phyloP scores from a whole-genome alignment of 495 filamentous ascomycete species.

The Neurospora sp. region DNA sequence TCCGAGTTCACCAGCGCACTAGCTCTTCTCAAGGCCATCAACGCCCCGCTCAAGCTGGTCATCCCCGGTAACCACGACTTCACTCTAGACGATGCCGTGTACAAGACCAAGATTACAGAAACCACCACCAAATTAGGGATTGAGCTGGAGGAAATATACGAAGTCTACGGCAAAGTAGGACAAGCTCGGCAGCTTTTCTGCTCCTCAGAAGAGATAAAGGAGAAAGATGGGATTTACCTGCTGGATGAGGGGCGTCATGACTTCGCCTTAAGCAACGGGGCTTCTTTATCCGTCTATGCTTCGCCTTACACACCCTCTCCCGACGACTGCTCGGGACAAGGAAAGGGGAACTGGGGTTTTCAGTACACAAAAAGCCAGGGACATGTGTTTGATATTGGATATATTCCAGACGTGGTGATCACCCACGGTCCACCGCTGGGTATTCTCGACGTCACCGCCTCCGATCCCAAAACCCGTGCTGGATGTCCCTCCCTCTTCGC shows the following conservation, averaged over 20 bases:
- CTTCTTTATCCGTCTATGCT: constrained; percentile 53
- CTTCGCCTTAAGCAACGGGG: constrained; percentile 49
- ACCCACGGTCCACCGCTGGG: background rate
- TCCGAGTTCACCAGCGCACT: constrained; percentile 42
- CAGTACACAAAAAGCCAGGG: constrained; percentile 9
- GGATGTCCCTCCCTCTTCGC: background rate
- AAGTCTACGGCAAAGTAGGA: background rate
- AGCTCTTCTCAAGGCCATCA: constrained; percentile 36
- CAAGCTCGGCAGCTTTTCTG: background rate
- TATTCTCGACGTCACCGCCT: background rate
- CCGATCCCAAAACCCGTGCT: background rate
- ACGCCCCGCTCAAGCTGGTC: constrained; percentile 58
- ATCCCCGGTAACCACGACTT: constrained; percentile 71
- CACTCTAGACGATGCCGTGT: constrained; percentile 41
- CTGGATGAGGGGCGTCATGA: background rate
- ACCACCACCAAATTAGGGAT: background rate
- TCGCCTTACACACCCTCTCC: constrained; percentile 59
- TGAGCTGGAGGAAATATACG: background rate
- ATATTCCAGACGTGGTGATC: background rate
- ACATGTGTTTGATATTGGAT: background rate
- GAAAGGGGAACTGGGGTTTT: background rate
- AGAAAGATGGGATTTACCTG: background rate
- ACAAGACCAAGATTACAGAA: background rate
- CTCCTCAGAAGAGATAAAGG: background rate
- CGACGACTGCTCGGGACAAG: constrained; percentile 5